Percentiles rank a stretch among this genome's conserved stretches.
Evolutionary conservation across 140 eudicot genomes (phyloP).

Genomic region (Bidens hawaiensis): DNA sequence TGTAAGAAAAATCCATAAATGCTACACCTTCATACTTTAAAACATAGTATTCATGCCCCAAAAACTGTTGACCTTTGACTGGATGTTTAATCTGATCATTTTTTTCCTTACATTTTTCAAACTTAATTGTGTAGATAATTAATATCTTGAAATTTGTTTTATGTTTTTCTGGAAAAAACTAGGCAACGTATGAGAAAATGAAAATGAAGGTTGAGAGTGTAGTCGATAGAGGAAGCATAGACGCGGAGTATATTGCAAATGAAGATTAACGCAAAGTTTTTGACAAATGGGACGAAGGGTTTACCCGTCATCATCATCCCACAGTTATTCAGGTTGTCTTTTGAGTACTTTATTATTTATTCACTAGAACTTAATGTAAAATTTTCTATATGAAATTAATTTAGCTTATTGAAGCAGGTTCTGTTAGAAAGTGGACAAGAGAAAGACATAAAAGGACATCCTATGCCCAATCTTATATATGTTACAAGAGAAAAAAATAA

Average conservation of each 20-base stretch:
- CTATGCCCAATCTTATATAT: conserved; percentile 49
- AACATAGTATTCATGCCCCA: neutral
- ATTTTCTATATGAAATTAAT: neutral
- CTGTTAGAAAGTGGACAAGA: conserved; percentile 35
- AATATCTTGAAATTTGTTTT: neutral
- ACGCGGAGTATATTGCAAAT: conserved; percentile 19
- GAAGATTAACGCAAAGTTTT: conserved; percentile 22
- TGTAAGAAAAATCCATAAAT: no score
- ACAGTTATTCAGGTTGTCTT: conserved; percentile 47
- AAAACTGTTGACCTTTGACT: no score
- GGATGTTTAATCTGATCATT: neutral
- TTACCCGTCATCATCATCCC: conserved; percentile 51
- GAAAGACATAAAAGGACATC: conserved; percentile 26
- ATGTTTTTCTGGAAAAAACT: neutral
- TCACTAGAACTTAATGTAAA: neutral
- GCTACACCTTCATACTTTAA: conserved; percentile 3
- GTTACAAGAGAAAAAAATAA: conserved; percentile 40
- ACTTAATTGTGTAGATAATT: neutral
- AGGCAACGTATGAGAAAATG: conserved; percentile 55
- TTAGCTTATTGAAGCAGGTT: conserved; percentile 21
- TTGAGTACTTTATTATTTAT: no score
- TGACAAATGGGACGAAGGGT: conserved; percentile 37
- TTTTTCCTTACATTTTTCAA: neutral
- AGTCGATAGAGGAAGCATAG: conserved; percentile 40
- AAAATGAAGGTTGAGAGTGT: conserved; percentile 46